phyloP scores from a whole-genome alignment of 208 protist species.

The Trypanosoma boissoni region DNA sequence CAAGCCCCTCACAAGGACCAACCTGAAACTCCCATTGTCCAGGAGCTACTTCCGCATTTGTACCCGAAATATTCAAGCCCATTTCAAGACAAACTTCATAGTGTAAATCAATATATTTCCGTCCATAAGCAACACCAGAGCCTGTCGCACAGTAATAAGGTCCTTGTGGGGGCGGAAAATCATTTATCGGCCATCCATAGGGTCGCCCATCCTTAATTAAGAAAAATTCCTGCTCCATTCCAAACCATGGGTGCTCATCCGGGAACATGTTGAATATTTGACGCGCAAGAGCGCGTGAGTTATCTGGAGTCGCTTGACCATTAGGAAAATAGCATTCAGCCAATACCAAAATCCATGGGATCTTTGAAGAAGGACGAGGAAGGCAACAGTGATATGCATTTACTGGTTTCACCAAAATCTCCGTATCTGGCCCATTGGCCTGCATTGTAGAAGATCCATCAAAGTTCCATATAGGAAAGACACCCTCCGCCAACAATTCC shows the following conservation, averaged over 20 bases:
- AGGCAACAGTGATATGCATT: constrained; percentile 76
- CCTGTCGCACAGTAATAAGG: constrained; percentile 96
- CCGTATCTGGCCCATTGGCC: constrained; percentile 64
- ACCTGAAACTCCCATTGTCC: constrained; percentile 98
- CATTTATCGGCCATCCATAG: constrained; percentile 84
- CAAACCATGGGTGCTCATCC: constrained; percentile 84
- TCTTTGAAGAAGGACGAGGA: constrained; percentile 67
- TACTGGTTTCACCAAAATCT: constrained; percentile 89
- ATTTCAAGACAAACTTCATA: constrained; percentile 83
- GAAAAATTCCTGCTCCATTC: constrained; percentile 86
- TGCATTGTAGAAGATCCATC: constrained; percentile 94
- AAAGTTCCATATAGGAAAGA: constrained; percentile 97
- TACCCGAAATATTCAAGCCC: constrained; percentile 88
- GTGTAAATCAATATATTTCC: constrained; percentile 79
- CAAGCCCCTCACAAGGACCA: constrained; percentile 85
- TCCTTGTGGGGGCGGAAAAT: constrained; percentile 94
- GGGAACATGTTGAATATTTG: constrained; percentile 77
- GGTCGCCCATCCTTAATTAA: constrained; percentile 56
- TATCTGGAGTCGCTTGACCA: constrained; percentile 88
- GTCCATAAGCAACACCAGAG: constrained; percentile 69
- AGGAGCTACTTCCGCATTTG: constrained; percentile 96
- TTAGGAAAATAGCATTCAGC: constrained; percentile 93
- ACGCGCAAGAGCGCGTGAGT: constrained; percentile 85
- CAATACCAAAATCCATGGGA: constrained; percentile 83
- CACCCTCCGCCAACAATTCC: constrained; percentile 51